Base-by-base conservation (phyloP, 2,329 filamentous ascomycete genomes). In the Orbilia oligospora region DNA sequence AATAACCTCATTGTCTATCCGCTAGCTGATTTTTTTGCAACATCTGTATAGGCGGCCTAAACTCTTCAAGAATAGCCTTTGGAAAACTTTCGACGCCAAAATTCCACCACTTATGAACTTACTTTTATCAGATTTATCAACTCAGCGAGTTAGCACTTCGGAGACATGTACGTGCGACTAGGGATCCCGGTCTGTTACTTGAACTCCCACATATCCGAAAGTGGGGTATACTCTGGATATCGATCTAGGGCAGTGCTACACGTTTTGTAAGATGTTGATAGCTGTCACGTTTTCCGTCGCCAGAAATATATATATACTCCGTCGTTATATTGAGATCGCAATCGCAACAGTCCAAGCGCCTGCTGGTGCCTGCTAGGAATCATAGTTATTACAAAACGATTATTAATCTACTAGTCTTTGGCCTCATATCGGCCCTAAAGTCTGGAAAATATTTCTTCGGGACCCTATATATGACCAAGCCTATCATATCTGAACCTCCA, bases 231-330 rank as follows among this genome's bases (percentile, higher is more conserved):
- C 27, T n/a, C n/a, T n/a, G n/a, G n/a, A n/a, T n/a, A 63, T 51
- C 30, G 30, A 48, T 61, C 44, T 71, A 63, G 22, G 66, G 41
- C 24, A 38, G 33, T 64, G 67, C 41, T 71, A 51, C 69, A 65
- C 56, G 44, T 41, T 65, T 46, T 71, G 69, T 71, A 22, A 53
- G 56, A 65, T n/a, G 36, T 65, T 55, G 48, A 65, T 46, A 46
- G 33, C n/a, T 71, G 58, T 71, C 69, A 71, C 69, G 69, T 71
- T 71, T 63, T 71, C 58, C 30, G 30, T 49, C 55, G 20, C 36
- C 6, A 46, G 46, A 61, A 55, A 53, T 56, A 71, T 71, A 63
- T 24, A 53, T 56, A 71, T 71, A 63, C 38, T 61, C 67, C 66
- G 55, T 71, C 66, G 30, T n/a, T 71, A 38, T 48, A 58, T 38